Conservation (phyloP, 129 eudicot genomes). For the Lactuca saligna region DNA sequence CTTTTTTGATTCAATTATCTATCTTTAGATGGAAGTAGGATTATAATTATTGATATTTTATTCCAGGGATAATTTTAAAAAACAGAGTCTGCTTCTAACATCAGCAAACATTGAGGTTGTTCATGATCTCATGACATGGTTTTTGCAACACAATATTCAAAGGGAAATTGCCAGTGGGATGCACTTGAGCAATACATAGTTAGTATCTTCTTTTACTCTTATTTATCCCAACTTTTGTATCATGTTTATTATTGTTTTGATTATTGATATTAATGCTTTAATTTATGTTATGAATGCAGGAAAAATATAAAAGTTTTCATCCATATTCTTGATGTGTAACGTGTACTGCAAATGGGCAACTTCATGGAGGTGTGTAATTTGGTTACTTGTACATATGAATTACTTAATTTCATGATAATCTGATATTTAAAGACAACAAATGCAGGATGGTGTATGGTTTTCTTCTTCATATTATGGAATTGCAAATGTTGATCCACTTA, state of each 20-base stretch:
- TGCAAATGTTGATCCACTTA: slow-evolving; percentile 81
- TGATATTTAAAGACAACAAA: not conserved
- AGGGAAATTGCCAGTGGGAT: slow-evolving; percentile 83
- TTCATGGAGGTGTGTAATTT: slow-evolving; percentile 67
- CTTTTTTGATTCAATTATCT: not conserved
- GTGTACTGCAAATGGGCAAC: slow-evolving; percentile 76
- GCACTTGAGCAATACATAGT: slow-evolving; percentile 86
- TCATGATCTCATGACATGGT: slow-evolving; percentile 48
- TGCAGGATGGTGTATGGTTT: slow-evolving; percentile 87
- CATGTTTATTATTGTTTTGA: not conserved
- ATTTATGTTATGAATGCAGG: slow-evolving; percentile 50
- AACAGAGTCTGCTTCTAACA: slow-evolving; percentile 64
- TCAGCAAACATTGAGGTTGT: slow-evolving; percentile 54
- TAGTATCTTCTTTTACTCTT: slow-evolving; percentile 35
- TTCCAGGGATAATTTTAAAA: slow-evolving; percentile 53
- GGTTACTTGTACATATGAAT: not conserved
- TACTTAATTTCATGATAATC: not conserved
- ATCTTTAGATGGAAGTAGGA: slow-evolving; percentile 3
- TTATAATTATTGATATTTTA: not conserved
- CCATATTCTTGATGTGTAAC: slow-evolving; percentile 60
- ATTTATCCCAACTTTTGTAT: not conserved
- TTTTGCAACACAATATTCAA: slow-evolving; percentile 40
- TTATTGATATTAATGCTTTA: not conserved
- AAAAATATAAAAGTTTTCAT: slow-evolving; percentile 63
- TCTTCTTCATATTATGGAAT: slow-evolving; percentile 53